Evolutionary conservation across 495 filamentous ascomycete genomes (phyloP).

Genomic region (Daldinia decipiens): DNA sequence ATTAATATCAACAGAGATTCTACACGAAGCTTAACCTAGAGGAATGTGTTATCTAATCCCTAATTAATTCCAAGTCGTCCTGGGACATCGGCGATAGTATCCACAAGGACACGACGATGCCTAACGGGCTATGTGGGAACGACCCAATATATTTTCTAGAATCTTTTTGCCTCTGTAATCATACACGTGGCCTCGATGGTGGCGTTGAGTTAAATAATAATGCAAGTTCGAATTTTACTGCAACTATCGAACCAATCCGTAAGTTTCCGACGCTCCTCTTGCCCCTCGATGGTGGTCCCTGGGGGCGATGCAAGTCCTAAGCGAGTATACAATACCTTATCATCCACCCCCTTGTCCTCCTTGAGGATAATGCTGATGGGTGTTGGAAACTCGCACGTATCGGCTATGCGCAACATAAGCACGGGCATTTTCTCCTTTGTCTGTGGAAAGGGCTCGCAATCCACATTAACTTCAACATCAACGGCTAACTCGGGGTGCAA

Average conservation of each 20-base stretch:
- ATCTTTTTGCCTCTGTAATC: background rate
- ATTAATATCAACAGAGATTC: too few species aligned
- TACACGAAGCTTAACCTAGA: too few species aligned
- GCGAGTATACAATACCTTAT: background rate
- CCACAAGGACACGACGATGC: background rate
- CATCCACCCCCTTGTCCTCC: background rate
- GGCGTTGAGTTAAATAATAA: background rate
- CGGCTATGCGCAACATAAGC: background rate
- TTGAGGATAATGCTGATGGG: background rate
- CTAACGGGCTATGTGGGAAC: background rate
- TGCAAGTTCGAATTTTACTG: background rate
- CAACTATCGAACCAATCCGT: background rate
- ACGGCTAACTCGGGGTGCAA: background rate
- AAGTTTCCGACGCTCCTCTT: background rate
- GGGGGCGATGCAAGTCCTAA: background rate
- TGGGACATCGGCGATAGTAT: background rate
- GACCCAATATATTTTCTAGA: background rate
- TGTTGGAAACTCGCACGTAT: constrained; percentile 2
- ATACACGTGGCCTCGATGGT: background rate
- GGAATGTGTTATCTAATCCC: background rate
- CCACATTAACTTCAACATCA: background rate
- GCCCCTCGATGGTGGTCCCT: background rate
- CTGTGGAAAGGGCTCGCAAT: background rate
- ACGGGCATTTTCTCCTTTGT: background rate
- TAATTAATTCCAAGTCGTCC: background rate